Base-by-base conservation (phyloP, 192 early-diverging fungal genomes). In the Gigaspora rosea region DNA sequence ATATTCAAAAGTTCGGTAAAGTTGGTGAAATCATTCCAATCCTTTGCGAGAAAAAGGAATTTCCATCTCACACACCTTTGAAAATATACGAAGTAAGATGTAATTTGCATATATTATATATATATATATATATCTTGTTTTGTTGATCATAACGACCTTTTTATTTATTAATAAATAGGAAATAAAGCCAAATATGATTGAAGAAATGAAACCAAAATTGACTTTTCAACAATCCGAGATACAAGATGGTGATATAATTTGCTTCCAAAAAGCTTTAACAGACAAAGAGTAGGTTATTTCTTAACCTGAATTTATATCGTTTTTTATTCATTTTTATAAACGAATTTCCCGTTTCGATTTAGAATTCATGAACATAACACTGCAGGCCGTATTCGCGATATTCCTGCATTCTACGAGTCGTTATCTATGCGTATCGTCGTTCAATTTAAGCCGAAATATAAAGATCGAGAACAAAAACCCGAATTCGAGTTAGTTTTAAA, bases 181-280 rank as follows among this genome's bases (percentile, higher is more conserved):
- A 83, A 90, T 99, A 75, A 97, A 97, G 85, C 95, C 97, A 0
- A 87, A 85, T 9, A 91, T 97, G 92, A 92, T 99, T 63, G 96
- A 98, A 57, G 75, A 78, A 35, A 89, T 94, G 84, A 90, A 94
- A 70, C 48, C 77, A 12, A 82, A 85, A 46, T 46, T 72, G 46
- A 92, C 92, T 2, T 96, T 96, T 81, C 61, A 64, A 3, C 65
- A 82, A 41, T 90, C 93, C 15, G 97, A 99, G 80, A 90, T 99
- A 62, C 91, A 94, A 80, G 92, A 92, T 70, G 97, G 97, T 46
- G 97, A 99, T 79, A 98, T 99, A 70, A 88, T 99, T 70, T 92
- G 88, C 76, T 91, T 92, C 81, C 95, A 97, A 82, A 82, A 81
- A 22, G 83, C 82, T 27, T 75, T 90, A 27, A 85, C 81, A 20